These are phyloP conservation scores for Thecaphora thlaspeos DNA, from an alignment of 1,284 basidiomycete species.

Conservation along the genomic window DNA sequence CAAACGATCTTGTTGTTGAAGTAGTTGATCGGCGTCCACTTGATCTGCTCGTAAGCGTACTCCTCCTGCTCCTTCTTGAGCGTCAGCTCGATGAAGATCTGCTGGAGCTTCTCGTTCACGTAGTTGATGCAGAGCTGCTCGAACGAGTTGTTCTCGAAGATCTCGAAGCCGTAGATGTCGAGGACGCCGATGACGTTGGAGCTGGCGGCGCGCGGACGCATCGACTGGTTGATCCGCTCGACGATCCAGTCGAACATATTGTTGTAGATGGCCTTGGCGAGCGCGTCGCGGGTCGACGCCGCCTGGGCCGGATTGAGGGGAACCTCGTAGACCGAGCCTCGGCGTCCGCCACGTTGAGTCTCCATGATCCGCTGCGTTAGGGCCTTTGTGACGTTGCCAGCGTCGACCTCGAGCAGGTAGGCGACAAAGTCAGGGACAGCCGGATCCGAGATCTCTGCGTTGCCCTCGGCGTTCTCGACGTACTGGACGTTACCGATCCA, in stretches of 20 bases:
- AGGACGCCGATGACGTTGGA: conserved; percentile 92
- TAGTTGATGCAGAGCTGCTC: conserved; percentile 99
- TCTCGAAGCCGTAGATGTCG: conserved; percentile 89
- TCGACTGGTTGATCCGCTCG: conserved; percentile 88
- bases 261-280: conserved; percentile 96
- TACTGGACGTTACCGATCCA: conserved; percentile 86
- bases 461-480: conserved; percentile 85
- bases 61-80: conserved; percentile 99
- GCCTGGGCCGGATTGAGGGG: conserved; percentile 94
- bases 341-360: conserved; percentile 72
- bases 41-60: conserved; percentile 96
- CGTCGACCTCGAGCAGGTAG: conserved; percentile 88
- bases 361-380: conserved; percentile 85
- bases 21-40: conserved; percentile 91
- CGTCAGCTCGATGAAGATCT: conserved; percentile 84
- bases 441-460: conserved; percentile 76
- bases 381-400: conserved; percentile 76
- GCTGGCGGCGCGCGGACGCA: conserved; percentile 71
- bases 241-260: conserved; percentile 99
- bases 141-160: conserved; percentile 98
- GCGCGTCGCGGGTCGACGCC: conserved; percentile 79
- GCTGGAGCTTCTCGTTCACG: conserved; percentile 68
- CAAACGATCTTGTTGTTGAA: conserved; percentile 73
- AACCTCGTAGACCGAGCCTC: conserved; percentile 94
- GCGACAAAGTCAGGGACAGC: conserved; percentile 93